Percentiles rank a stretch among this genome's conserved stretches.
Conservation (phyloP, 192 early-diverging fungal species). For the Mortierella antarctica region DNA sequence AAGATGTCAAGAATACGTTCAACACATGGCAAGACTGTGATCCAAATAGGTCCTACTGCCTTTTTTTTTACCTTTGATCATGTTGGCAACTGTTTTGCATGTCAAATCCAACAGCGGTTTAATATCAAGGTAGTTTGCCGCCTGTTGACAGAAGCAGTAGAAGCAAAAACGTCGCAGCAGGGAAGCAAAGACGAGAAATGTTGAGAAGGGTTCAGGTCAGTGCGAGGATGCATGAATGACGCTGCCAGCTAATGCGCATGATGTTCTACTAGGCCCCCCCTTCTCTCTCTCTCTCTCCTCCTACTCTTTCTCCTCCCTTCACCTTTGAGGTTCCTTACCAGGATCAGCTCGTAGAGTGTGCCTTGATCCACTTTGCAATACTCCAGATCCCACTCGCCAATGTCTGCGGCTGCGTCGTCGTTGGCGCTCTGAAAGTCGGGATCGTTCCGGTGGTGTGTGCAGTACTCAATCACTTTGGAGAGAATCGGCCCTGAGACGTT, state of each 20-base stretch:
- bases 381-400: constrained; percentile 91
- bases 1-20: neutral
- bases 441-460: constrained; percentile 82
- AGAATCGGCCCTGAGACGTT: constrained; percentile 92
- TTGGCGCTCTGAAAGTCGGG: constrained; percentile 63
- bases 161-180: neutral
- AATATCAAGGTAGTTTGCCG: constrained; percentile 95
- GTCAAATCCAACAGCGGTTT: constrained; percentile 96
- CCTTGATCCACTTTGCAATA: constrained; percentile 95
- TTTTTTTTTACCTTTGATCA: constrained; percentile 81
- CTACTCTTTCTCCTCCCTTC: neutral
- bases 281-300: too few relatives aligned
- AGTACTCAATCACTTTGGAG: constrained; percentile 89
- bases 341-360: constrained; percentile 90
- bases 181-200: neutral
- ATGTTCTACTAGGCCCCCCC: neutral
- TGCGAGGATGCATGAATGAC: neutral
- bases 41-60: neutral
- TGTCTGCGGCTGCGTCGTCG: constrained; percentile 74
- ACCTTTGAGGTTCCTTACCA: constrained; percentile 52
- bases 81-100: constrained; percentile 98
- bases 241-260: neutral
- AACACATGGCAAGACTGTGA: neutral
- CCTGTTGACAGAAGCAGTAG: constrained; percentile 25
- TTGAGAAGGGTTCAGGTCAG: neutral